phyloP scores from a whole-genome alignment of 352 stramenopile genomes.

The Phytophthora chlamydospora region DNA sequence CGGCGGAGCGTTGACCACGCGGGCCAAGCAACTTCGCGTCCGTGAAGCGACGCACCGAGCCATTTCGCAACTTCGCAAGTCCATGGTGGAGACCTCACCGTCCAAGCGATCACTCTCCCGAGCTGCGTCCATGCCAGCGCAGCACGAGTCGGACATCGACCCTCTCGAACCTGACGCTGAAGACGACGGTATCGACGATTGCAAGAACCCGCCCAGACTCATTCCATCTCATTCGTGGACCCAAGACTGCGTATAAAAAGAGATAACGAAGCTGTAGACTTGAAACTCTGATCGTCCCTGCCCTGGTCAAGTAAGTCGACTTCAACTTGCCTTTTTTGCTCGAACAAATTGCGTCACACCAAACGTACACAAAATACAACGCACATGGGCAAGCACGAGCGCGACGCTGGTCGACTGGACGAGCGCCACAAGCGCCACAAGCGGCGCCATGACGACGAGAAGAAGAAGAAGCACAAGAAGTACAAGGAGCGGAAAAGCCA shows the following conservation, averaged over 20 bases:
- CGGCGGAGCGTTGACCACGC: constrained; percentile 10
- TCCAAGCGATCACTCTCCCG: constrained; percentile 2
- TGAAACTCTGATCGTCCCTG: not conserved
- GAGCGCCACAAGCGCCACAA: constrained; percentile 45
- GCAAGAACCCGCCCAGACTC: constrained; percentile 4
- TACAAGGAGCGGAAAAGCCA: constrained; percentile 39
- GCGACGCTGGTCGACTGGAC: constrained; percentile 31
- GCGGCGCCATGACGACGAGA: constrained; percentile 34
- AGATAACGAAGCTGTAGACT: constrained; percentile 3
- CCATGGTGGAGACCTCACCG: constrained; percentile 1
- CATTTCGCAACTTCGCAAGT: constrained; percentile 6
- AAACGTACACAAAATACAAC: constrained; percentile 13
- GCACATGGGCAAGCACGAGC: constrained; percentile 42
- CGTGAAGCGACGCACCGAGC: constrained; percentile 1
- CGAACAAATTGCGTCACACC: constrained; percentile 11
- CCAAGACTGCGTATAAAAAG: constrained; percentile 4
- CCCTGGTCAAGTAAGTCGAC: not conserved
- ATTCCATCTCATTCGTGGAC: constrained; percentile 9
- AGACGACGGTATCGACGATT: constrained; percentile 6
- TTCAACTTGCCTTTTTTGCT: constrained; percentile 23
- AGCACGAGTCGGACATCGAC: constrained; percentile 14
- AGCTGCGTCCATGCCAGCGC: constrained; percentile 16
- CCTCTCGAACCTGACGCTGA: constrained; percentile 14
- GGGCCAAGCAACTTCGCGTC: constrained; percentile 23
- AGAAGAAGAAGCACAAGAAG: constrained; percentile 42